Percentiles rank a stretch among this genome's conserved stretches.
Conservation (phyloP, 345 rosid species). For the Triadica sebifera region DNA sequence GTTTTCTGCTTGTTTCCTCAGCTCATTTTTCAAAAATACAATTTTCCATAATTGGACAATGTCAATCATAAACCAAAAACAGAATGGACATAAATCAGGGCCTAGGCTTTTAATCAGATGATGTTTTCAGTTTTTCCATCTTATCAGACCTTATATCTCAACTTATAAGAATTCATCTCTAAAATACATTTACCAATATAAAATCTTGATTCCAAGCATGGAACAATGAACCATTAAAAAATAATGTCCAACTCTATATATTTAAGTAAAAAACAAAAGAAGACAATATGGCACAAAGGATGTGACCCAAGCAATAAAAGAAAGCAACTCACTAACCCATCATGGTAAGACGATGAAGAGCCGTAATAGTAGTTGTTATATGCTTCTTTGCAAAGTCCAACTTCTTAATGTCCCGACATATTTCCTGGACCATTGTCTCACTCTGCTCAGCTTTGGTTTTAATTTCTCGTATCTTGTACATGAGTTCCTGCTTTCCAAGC, state of each 20-base stretch:
- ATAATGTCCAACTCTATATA: not conserved
- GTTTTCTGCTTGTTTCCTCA: not conserved
- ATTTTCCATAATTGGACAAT: not conserved
- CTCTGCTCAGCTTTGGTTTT: conserved; percentile 99
- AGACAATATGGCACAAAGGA: not conserved
- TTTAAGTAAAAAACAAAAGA: not conserved
- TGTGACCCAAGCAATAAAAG: not conserved
- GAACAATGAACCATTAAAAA: not conserved
- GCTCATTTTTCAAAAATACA: not conserved
- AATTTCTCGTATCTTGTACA: conserved; percentile 87
- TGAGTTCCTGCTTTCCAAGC: conserved; percentile 65
- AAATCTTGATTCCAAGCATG: not conserved
- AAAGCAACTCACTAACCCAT: conserved; percentile 53
- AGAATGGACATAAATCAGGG: not conserved
- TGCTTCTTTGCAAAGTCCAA: conserved; percentile 99
- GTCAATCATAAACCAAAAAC: not conserved
- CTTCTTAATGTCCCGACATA: conserved; percentile 98
- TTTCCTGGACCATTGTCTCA: conserved; percentile 99
- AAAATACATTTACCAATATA: not conserved
- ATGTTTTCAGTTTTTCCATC: not conserved
- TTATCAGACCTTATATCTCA: not conserved
- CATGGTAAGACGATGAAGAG: conserved; percentile 99
- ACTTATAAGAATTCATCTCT: not conserved
- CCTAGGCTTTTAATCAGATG: not conserved
- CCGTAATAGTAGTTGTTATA: conserved; percentile 95